Conservation (phyloP, 805 yeast genomes). For the Candida mattraensis region DNA sequence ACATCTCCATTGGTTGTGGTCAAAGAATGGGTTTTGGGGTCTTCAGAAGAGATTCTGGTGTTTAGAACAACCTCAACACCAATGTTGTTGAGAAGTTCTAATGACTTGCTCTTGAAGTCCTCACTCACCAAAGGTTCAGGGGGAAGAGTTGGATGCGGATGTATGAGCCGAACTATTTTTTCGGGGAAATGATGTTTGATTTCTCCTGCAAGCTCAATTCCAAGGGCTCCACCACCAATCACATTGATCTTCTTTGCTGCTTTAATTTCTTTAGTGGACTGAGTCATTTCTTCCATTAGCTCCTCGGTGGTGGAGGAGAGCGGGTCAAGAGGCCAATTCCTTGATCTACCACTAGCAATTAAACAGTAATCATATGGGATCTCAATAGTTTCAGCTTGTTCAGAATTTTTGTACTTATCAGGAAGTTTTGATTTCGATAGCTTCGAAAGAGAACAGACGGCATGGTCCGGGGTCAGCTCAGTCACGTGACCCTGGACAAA, state of each 20-base stretch:
- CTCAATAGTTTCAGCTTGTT: background rate
- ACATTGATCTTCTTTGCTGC: constrained; percentile 40
- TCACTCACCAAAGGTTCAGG: constrained; percentile 28
- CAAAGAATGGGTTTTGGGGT: constrained; percentile 2
- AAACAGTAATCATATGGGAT: constrained; percentile 47
- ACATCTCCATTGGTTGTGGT: constrained; percentile 10
- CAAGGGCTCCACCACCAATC: constrained; percentile 55
- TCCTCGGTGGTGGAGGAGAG: constrained; percentile 38
- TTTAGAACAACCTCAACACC: constrained; percentile 13
- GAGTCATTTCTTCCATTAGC: constrained; percentile 44
- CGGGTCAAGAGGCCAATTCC: constrained; percentile 57
- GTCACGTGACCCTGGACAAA: constrained; percentile 13
- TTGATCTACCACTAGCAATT: constrained; percentile 48
- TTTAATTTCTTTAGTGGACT: constrained; percentile 33
- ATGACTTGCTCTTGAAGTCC: constrained; percentile 8
- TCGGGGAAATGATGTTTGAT: constrained; percentile 39
- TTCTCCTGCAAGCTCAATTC: constrained; percentile 52
- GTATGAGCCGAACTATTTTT: constrained; percentile 39
- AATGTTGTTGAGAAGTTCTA: constrained; percentile 4
- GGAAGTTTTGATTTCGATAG: constrained; percentile 6
- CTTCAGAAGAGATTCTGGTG: constrained; percentile 13
- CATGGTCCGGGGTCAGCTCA: constrained; percentile 4
- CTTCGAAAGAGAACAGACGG: constrained; percentile 2
- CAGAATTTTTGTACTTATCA: background rate
- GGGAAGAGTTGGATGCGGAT: constrained; percentile 43